These are phyloP conservation scores for Stagonosporopsis cucurbitacearum DNA, from an alignment of 2,329 filamentous ascomycete species.

Conservation along the genomic window DNA sequence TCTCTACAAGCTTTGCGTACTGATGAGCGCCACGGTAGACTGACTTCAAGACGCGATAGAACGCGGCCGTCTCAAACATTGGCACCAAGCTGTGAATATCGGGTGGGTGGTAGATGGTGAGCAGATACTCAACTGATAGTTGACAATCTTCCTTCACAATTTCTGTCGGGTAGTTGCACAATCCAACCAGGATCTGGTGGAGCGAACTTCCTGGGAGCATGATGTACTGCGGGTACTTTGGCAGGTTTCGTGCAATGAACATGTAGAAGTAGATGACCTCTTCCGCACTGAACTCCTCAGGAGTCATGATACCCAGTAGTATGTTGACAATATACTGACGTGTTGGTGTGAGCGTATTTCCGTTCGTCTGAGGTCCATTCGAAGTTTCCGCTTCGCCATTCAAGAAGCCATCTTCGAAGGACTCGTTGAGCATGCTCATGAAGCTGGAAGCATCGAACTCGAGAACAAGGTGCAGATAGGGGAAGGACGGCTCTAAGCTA, in stretches of 20 bases:
- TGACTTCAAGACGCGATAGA: constrained; percentile 90
- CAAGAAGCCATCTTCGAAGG: constrained; percentile 92
- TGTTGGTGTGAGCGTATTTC: constrained; percentile 65
- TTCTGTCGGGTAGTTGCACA: constrained; percentile 82
- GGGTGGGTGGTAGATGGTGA: constrained; percentile 91
- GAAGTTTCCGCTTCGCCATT: constrained; percentile 76
- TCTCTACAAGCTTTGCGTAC: constrained; percentile 77
- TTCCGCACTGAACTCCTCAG: constrained; percentile 73
- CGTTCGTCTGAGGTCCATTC: constrained; percentile 61
- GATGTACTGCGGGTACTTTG: constrained; percentile 96
- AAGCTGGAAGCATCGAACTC: constrained; percentile 91
- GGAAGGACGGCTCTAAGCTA: constrained; percentile 75
- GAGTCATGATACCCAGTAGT: constrained; percentile 86
- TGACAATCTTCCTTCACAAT: constrained; percentile 92
- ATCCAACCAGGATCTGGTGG: constrained; percentile 77
- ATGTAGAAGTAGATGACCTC: constrained; percentile 97
- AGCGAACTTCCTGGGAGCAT: constrained; percentile 86
- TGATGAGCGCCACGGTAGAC: constrained; percentile 82
- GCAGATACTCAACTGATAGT: constrained; percentile 92
- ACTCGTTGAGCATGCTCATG: constrained; percentile 93
- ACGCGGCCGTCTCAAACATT: constrained; percentile 77
- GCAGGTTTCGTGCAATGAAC: constrained; percentile 94
- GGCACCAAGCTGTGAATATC: constrained; percentile 79
- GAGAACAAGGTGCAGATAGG: constrained; percentile 82
- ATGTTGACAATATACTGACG: constrained; percentile 93